Base-by-base conservation (phyloP, 2,329 filamentous ascomycete genomes). In the Aspergillus piperis region DNA sequence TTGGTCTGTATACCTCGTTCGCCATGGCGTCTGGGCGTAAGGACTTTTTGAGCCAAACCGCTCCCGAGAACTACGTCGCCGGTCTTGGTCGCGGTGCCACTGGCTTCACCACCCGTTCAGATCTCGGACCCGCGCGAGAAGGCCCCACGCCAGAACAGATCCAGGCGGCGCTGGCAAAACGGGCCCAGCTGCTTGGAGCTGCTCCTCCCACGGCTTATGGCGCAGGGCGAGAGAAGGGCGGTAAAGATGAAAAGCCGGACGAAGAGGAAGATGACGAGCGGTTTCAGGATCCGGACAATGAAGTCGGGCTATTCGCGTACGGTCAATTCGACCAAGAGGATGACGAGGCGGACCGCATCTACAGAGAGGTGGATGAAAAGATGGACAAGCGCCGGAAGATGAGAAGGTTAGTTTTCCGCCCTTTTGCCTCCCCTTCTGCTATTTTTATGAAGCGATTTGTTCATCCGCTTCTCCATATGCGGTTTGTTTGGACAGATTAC, bases 141-240 rank as follows among this genome's bases (percentile, higher is more conserved):
- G 95, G 95, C 15, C 95, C 95, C 52, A 96, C 91, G 62, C 94
- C 97, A 71, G 95, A 99, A 75, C 94, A 98, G 79, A 97, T 99
- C 80, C 97, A 98, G 77, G 95, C 96, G 77, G 93, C 92, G 63
- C 89, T 99, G 68, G 93, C 93, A 52, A 97, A 97, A 78, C 89
- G 96, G 70, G 94, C 95, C 7, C 90, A 91, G 59, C 87, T 91
- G 72, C 85, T 98, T 0, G 89, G 88, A 49, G 85, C 86, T 63
- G 86, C 88, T n/a, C 83, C 87, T 23, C 87, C 88, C 0, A 89
- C 88, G 58, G 88, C 88, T 21, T 91, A 91, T 61, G 94, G 93
- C 5, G 86, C 86, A 7, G 86, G 85, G 55, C 85, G 88, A 58
- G 90, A 90, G 70, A 89, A 90, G 64, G 86, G 78, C 8, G 72